Evolutionary conservation across 306 rosid species (phyloP), one percentile per base, ranked within the genome.

Genomic region (Casuarina cunninghamiana): DNA sequence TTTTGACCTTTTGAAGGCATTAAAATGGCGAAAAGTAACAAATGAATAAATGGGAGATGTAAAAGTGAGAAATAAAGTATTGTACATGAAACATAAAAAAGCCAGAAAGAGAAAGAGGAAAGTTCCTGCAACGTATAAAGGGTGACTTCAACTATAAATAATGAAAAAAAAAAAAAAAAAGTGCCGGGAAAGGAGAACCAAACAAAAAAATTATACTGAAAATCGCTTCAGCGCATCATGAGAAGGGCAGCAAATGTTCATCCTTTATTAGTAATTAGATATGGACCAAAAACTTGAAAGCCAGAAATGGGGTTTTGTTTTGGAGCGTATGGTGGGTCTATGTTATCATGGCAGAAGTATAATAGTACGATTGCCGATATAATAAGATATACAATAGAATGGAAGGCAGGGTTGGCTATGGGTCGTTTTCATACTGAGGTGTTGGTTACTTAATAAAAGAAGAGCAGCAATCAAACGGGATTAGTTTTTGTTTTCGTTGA

Each of bases 371-470:
- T 77, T 80, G 81, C 46, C 79, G 74, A 41, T 76, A 74, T 50
- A 75, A 58, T 60, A 70, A 73, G 32, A 54, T 48, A 80, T 67
- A 74, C 46, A 46, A 73, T 72, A 75, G 79, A 84, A 90, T 80
- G 79, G 79, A 85, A 82, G 83, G 57, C 55, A 75, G 74, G 93
- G 93, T 89, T 88, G 97, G 97, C 91, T 83, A 77, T 84, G 76
- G 61, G 94, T 95, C 97, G 81, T 84, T 95, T 91, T 92, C 98
- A 88, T 63, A 86, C 84, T 80, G 83, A 83, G 91, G 86, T 86
- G 92, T 93, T 82, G 86, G 89, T 89, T 83, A 84, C 80, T 86
- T 69, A 82, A 89, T 81, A 80, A 78, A 84, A 81, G 77, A 82
- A 74, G 78, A 83, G 78, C 72, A 82, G 85, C 85, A 83, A 84